A percentile compares a stretch with the other conserved stretches of the same genome.
These are phyloP conservation scores for Diaporthe sp. DNA, from an alignment of 2,329 filamentous ascomycete genomes.

Conservation along the genomic window DNA sequence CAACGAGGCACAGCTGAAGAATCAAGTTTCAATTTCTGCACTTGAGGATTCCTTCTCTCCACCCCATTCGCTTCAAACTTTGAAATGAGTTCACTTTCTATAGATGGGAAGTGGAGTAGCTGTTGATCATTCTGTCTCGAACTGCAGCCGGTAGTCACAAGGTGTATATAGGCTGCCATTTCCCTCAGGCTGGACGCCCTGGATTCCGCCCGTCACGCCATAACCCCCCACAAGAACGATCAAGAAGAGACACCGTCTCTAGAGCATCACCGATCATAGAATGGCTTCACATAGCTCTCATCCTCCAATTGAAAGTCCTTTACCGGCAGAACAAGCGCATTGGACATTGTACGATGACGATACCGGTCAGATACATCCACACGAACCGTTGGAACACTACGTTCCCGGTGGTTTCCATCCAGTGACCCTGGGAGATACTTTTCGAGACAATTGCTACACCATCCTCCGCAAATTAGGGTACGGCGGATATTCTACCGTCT, in stretches of 20 bases:
- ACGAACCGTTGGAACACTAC: neutral
- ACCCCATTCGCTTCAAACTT: no score
- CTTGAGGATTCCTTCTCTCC: no score
- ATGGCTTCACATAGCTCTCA: neutral
- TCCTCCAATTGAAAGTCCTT: no score
- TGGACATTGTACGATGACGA: slow-evolving; percentile 13
- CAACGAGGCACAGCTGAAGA: no score
- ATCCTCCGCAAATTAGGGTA: slow-evolving; percentile 58
- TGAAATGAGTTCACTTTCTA: no score
- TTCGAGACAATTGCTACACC: slow-evolving; percentile 52
- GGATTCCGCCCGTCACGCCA: no score
- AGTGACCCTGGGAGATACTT: slow-evolving; percentile 55
- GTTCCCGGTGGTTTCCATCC: slow-evolving; percentile 55
- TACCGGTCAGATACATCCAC: neutral
- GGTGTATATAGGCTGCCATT: neutral
- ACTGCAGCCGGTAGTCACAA: neutral
- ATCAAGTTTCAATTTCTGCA: no score
- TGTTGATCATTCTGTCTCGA: neutral
- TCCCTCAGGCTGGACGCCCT: no score
- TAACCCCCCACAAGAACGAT: neutral
- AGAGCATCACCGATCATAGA: neutral
- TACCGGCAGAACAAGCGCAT: neutral
- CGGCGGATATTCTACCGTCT: slow-evolving; percentile 58
- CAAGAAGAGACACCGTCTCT: neutral
- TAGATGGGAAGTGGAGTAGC: neutral